phyloP scores from a whole-genome alignment of 2,329 filamentous ascomycete genomes.

The Colletotrichum paranaense region DNA sequence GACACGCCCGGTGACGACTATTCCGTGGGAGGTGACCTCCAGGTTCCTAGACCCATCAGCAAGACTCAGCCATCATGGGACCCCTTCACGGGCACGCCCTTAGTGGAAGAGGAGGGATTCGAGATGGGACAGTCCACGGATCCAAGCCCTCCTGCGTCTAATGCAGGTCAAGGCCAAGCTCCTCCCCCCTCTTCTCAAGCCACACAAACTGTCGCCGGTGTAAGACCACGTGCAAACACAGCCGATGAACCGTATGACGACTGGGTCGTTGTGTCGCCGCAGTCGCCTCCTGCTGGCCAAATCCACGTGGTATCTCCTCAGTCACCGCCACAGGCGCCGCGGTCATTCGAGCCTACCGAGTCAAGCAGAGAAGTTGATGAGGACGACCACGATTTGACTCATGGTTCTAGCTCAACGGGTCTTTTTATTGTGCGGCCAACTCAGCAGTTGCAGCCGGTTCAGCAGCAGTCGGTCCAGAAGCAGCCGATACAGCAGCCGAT shows the following conservation, averaged over 20 bases:
- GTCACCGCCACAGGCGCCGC: neutral
- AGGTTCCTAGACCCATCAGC: slow-evolving; percentile 44
- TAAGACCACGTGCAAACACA: neutral
- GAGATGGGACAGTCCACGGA: slow-evolving; percentile 41
- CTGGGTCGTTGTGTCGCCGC: slow-evolving; percentile 46
- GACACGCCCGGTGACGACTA: slow-evolving; percentile 34
- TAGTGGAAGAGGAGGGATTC: slow-evolving; percentile 50
- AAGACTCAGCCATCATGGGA: slow-evolving; percentile 50
- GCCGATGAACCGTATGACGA: slow-evolving; percentile 43
- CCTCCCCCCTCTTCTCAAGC: neutral
- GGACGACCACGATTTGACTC: neutral
- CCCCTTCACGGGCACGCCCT: slow-evolving; percentile 47
- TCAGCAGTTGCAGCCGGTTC: neutral
- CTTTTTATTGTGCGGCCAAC: neutral
- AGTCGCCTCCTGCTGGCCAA: slow-evolving; percentile 38
- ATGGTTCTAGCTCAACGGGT: neutral
- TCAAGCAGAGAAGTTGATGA: slow-evolving; percentile 2
- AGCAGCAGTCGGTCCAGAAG: neutral
- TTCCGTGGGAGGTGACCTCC: slow-evolving; percentile 30
- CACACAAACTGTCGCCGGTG: neutral
- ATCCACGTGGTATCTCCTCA: slow-evolving; percentile 41
- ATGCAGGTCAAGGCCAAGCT: neutral
- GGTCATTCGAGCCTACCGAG: slow-evolving; percentile 12
- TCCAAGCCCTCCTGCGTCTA: slow-evolving; percentile 4
- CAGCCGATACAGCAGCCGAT: too few species aligned